phyloP scores from a whole-genome alignment of 176 grass and related monocot genomes.

The Eremochloa ophiuroides region DNA sequence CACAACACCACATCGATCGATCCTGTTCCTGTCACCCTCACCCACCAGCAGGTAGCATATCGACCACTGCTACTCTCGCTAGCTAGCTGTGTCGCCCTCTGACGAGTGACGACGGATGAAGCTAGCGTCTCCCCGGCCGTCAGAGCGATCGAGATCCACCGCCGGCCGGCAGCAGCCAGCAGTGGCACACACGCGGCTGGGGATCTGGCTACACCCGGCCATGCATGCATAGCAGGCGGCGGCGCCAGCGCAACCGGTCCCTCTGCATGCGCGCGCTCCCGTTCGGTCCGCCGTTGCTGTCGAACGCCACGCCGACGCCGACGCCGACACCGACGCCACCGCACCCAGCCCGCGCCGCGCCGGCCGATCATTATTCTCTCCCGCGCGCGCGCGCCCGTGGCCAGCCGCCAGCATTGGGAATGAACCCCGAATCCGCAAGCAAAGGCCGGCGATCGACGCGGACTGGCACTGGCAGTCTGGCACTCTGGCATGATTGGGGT shows the following conservation, averaged over 20 bases:
- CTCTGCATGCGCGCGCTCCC: too few species aligned
- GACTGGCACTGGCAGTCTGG: too few species aligned
- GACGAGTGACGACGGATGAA: neutral
- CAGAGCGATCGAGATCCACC: too few species aligned
- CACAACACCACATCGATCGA: neutral
- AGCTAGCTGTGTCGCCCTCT: neutral
- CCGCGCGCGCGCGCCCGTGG: too few species aligned
- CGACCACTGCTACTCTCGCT: neutral
- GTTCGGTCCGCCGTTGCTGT: constrained; percentile 2
- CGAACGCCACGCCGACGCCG: neutral
- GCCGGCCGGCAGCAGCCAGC: neutral
- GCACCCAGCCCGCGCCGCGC: neutral
- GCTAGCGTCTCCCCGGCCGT: neutral
- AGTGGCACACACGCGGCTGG: too few species aligned
- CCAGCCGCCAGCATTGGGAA: too few species aligned
- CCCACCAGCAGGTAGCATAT: neutral
- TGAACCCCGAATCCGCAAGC: too few species aligned
- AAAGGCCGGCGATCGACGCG: too few species aligned
- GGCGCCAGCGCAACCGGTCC: too few species aligned
- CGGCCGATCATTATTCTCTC: neutral
- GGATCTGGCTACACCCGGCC: too few species aligned
- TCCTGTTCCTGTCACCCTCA: neutral
- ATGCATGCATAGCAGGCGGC: too few species aligned
- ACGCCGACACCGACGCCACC: neutral
- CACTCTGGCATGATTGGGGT: too few species aligned